phyloP scores from a whole-genome alignment of 106 monocot genomes.

The Posidonia australis region DNA sequence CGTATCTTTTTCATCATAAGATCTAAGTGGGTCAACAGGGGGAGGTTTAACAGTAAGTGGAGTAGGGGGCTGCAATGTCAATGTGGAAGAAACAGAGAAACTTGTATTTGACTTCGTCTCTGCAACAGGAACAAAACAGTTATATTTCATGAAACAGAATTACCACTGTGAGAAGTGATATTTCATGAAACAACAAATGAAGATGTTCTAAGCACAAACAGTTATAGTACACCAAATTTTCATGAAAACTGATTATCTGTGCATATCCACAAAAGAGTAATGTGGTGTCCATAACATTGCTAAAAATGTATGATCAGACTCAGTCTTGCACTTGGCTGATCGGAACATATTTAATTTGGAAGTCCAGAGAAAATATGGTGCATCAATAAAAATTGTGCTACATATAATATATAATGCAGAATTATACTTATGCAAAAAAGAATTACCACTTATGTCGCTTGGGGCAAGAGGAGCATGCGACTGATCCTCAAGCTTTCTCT shows the following conservation, averaged over 20 bases:
- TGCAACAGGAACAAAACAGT: slow-evolving; percentile 10
- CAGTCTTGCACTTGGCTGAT: too few species aligned
- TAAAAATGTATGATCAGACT: too few species aligned
- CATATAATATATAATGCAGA: too few species aligned
- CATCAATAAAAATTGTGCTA: background rate
- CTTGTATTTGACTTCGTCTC: slow-evolving; percentile 41
- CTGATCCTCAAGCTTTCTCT: slow-evolving; percentile 31
- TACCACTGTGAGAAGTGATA: background rate
- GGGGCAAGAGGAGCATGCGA: slow-evolving; percentile 27
- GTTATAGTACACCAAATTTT: too few species aligned
- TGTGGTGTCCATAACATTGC: too few species aligned
- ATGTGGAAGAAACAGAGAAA: slow-evolving; percentile 13
- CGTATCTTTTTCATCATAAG: slow-evolving; percentile 32
- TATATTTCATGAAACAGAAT: background rate
- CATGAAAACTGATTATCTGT: too few species aligned
- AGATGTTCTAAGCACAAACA: background rate
- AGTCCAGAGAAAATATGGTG: too few species aligned
- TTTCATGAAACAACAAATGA: background rate
- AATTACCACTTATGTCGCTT: slow-evolving; percentile 39
- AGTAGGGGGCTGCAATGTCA: slow-evolving; percentile 18
- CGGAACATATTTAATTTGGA: too few species aligned
- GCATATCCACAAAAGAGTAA: too few species aligned
- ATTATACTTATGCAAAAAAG: background rate
- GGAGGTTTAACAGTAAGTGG: slow-evolving; percentile 56
- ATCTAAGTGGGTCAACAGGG: slow-evolving; percentile 29